Evolutionary conservation across 208 protist genomes (phyloP), one percentile per base, ranked within the genome.

Genomic region (Acanthamoeba divionensis): DNA sequence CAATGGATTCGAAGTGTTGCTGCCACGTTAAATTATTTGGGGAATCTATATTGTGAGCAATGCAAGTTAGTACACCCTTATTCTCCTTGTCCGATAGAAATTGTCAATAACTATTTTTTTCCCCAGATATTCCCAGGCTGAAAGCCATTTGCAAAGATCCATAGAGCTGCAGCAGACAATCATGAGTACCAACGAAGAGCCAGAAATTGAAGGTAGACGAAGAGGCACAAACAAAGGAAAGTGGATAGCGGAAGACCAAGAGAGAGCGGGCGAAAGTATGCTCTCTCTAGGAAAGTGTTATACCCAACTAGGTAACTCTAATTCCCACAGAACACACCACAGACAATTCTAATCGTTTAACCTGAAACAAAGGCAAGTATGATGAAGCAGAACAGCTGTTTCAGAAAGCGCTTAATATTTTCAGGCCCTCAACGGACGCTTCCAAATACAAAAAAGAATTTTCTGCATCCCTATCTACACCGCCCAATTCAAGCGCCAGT

Each of bases 21-120:
- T 36, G 41, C 69, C 47, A 55, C 38, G 0, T 36, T 80, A 26
- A 24, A 80, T 48, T 36, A 80, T 33, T 48, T 80, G 21, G 69
- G 69, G 47, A 80, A 80, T 13, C 69, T 80, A 41, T 80, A 80
- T 29, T 24, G 69, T 26, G 69, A 80, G 10, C 69, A 80, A 36
- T 80, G 69, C 69, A 80, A 36, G 69, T 80, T 10, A 10, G 7
- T 65, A 10, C 33, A 29, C 57, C 31, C n/a, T n/a, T n/a, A n/a
- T n/a, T n/a, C n/a, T n/a, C n/a, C n/a, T n/a, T n/a, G n/a, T n/a
- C n/a, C n/a, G n/a, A n/a, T n/a, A n/a, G n/a, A n/a, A n/a, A n/a
- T n/a, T n/a, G n/a, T n/a, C n/a, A 45, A 9, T 33, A 9, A 6
- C 18, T 33, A 33, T 33, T 13, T 13, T 18, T 57, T 13, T 13